phyloP scores from a whole-genome alignment of 2,329 filamentous ascomycete species.

The Curvularia hawaiiensis region DNA sequence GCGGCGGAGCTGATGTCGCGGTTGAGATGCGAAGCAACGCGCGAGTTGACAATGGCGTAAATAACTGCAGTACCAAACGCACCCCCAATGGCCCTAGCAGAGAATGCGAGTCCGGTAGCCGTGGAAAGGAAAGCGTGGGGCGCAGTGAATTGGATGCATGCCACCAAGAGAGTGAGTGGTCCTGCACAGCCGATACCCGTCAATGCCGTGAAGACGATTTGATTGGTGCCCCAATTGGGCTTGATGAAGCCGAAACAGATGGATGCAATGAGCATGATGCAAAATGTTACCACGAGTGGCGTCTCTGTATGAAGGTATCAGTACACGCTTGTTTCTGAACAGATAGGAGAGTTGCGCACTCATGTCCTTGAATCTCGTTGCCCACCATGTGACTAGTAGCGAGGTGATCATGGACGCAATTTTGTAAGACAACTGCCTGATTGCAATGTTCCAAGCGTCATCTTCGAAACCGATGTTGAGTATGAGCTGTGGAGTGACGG shows the following conservation, averaged over 20 bases:
- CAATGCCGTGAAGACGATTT: constrained; percentile 36
- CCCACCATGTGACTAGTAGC: constrained; percentile 34
- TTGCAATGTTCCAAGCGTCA: constrained; percentile 38
- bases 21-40: constrained; percentile 28
- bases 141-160: constrained; percentile 40
- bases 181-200: constrained; percentile 37
- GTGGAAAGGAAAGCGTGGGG: constrained; percentile 40
- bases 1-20: constrained; percentile 30
- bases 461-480: constrained; percentile 40
- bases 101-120: constrained; percentile 42
- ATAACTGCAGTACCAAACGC: constrained; percentile 41
- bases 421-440: constrained; percentile 37
- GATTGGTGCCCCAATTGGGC: constrained; percentile 31
- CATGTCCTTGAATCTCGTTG: constrained; percentile 37
- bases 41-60: constrained; percentile 35
- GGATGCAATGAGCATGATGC: constrained; percentile 34
- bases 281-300: constrained; percentile 34
- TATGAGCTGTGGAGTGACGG: constrained; percentile 39
- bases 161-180: constrained; percentile 40
- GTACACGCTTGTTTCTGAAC: background rate
- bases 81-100: constrained; percentile 40
- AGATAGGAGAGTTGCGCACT: constrained; percentile 14
- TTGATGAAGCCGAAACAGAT: constrained; percentile 35
- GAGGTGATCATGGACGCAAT: constrained; percentile 31
- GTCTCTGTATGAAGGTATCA: constrained; percentile 17